Conservation (phyloP, 2,329 filamentous ascomycete genomes). For the Paramyrothecium sp. region DNA sequence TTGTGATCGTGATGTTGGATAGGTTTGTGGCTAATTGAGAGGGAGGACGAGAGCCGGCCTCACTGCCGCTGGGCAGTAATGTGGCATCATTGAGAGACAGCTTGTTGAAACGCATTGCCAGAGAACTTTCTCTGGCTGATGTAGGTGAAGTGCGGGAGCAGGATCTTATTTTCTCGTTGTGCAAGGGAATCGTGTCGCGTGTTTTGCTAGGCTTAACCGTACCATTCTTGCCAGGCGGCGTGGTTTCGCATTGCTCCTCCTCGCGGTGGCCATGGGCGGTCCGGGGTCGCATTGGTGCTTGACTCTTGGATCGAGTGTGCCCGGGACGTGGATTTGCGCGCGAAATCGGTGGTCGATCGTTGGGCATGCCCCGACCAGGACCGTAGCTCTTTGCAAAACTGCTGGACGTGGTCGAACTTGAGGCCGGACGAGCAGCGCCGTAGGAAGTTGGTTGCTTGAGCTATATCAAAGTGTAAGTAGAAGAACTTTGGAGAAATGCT, state of each 20-base stretch:
- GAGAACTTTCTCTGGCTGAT: conserved; percentile 43
- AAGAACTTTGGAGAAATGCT: not conserved
- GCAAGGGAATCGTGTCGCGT: conserved; percentile 9
- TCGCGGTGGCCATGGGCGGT: conserved; percentile 40
- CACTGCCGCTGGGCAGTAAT: conserved; percentile 31
- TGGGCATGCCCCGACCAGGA: conserved; percentile 44
- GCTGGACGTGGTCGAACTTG: conserved; percentile 30
- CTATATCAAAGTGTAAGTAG: conserved; percentile 13
- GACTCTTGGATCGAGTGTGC: conserved; percentile 41
- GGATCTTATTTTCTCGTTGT: conserved; percentile 21
- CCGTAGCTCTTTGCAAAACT: conserved; percentile 59
- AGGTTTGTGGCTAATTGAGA: conserved; percentile 15
- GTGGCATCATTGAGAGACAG: conserved; percentile 37
- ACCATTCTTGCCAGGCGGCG: conserved; percentile 29
- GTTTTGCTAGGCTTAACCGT: conserved; percentile 20
- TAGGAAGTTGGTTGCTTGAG: conserved; percentile 29
- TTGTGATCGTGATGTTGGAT: conserved; percentile 25
- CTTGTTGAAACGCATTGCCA: conserved; percentile 32
- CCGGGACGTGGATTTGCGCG: conserved; percentile 45
- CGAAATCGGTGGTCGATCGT: conserved; percentile 51
- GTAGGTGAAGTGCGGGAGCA: conserved; percentile 23
- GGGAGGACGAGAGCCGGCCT: conserved; percentile 42
- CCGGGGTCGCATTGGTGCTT: conserved; percentile 30
- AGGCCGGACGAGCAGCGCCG: conserved; percentile 37
- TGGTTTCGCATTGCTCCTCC: conserved; percentile 34